Conservation (phyloP, 2,329 filamentous ascomycete genomes). For the Penicillium occitanis region DNA sequence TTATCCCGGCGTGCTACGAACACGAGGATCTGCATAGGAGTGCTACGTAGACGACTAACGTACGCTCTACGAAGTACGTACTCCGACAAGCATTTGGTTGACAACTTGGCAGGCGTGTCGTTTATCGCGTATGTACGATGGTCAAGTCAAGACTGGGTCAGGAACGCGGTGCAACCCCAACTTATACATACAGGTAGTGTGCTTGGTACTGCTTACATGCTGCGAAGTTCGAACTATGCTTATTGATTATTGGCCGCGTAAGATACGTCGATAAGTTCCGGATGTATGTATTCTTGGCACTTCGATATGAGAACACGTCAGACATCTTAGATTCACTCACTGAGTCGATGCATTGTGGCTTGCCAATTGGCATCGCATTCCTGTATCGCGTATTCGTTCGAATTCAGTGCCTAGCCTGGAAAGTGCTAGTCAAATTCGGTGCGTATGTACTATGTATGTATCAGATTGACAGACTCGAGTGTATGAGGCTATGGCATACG, state of each 20-base stretch:
- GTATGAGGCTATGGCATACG: constrained; percentile 12
- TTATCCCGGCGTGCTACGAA: neutral
- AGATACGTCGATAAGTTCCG: neutral
- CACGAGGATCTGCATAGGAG: neutral
- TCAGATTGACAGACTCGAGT: neutral
- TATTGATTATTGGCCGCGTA: neutral
- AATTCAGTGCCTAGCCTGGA: neutral
- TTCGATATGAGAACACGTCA: neutral
- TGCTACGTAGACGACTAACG: neutral
- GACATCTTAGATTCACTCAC: neutral
- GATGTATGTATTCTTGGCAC: neutral
- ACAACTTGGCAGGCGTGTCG: neutral
- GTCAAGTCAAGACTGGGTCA: neutral
- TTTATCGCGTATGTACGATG: neutral
- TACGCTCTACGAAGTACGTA: neutral
- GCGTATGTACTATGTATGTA: neutral
- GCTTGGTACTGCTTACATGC: neutral
- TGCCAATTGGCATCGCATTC: neutral
- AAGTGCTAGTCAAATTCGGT: neutral
- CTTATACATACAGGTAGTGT: neutral
- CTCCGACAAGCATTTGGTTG: neutral
- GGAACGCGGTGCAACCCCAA: neutral
- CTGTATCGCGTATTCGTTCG: neutral
- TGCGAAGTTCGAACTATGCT: neutral
- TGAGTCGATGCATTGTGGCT: neutral